Evolutionary conservation across 2,329 filamentous ascomycete genomes (phyloP).

Genomic region (Sclerotinia trifoliorum): DNA sequence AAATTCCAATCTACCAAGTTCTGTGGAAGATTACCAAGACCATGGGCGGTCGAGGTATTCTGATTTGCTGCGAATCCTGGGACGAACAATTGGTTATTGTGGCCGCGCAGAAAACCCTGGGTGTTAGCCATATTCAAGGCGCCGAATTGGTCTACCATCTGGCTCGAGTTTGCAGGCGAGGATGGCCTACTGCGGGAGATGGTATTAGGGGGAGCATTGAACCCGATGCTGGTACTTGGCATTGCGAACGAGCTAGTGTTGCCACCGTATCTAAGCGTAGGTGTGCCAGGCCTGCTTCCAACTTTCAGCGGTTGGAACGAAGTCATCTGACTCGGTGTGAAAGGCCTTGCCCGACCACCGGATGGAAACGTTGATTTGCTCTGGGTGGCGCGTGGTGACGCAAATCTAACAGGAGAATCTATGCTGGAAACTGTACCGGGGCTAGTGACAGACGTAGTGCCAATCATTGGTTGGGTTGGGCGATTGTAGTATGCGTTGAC

Average conservation of each 20-base stretch:
- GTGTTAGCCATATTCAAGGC: background rate
- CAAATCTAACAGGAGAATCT: conserved; percentile 2
- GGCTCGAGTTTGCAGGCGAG: conserved; percentile 13
- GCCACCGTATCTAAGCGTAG: conserved; percentile 13
- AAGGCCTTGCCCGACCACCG: conserved; percentile 16
- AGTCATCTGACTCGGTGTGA: conserved; percentile 15
- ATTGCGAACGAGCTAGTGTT: conserved; percentile 6
- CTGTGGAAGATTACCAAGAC: background rate
- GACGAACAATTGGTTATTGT: conserved; percentile 15
- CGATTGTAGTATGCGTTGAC: conserved; percentile 12
- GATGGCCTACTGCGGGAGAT: conserved; percentile 19
- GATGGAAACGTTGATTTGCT: conserved; percentile 16
- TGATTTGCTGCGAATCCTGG: conserved; percentile 1
- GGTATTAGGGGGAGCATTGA: conserved; percentile 16
- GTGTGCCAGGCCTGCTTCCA: conserved; percentile 14
- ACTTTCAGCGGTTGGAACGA: conserved; percentile 13
- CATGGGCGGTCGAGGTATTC: background rate
- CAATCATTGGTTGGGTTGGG: background rate
- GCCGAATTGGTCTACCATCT: conserved; percentile 2
- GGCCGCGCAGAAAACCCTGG: conserved; percentile 5
- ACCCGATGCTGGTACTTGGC: conserved; percentile 5
- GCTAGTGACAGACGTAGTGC: background rate
- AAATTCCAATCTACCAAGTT: conserved; percentile 11
- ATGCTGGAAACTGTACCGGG: background rate
- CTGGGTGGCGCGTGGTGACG: conserved; percentile 8